Evolutionary conservation across 1,139 yeast genomes (phyloP), one percentile per base, ranked within the genome.

Genomic region (Sugiyamaella grinbergsii): DNA sequence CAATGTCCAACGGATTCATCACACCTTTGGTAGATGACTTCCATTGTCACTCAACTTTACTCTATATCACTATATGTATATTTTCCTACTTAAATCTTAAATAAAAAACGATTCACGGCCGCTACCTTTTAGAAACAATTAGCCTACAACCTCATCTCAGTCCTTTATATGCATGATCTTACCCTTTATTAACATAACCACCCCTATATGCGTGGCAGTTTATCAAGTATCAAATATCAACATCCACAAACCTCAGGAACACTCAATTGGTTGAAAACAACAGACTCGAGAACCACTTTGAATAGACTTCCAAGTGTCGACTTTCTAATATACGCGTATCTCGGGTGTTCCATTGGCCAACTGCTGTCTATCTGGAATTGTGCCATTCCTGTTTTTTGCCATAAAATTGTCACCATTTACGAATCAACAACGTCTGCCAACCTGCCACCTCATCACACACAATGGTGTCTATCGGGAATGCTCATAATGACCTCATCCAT

Each of bases 401-500:
- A 26, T n/a, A n/a, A n/a, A n/a, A n/a, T n/a, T n/a, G n/a, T n/a
- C n/a, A n/a, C n/a, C n/a, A n/a, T n/a, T n/a, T n/a, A n/a, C n/a
- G n/a, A n/a, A 29, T 10, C 15, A 29, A 4, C 13, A 8, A 29
- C n/a, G 4, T 5, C 15, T 29, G n/a, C 33, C 5, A 29, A 4
- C 15, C n/a, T 29, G 13, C 13, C 33, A 29, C 10, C 33, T 22
- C 13, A 6, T 36, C 3, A 36, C 22, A 20, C 40, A 36, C 23
- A 23, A 53, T 56, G 71, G 69, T 67, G 43, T 58, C 70, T 36
- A 68, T 68, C 54, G 61, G 64, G 24, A 68, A 66, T 58, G 69
- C 71, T 24, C 74, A 70, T 58, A 63, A 87, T 59, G 97, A 91
- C 71, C 75, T 90, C 68, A 89, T 91, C 66, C 98, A 94, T 71